Evolutionary conservation across 2,329 filamentous ascomycete genomes (phyloP), one percentile per base, ranked within the genome.

Genomic region (Orbilia blumenaviensis): DNA sequence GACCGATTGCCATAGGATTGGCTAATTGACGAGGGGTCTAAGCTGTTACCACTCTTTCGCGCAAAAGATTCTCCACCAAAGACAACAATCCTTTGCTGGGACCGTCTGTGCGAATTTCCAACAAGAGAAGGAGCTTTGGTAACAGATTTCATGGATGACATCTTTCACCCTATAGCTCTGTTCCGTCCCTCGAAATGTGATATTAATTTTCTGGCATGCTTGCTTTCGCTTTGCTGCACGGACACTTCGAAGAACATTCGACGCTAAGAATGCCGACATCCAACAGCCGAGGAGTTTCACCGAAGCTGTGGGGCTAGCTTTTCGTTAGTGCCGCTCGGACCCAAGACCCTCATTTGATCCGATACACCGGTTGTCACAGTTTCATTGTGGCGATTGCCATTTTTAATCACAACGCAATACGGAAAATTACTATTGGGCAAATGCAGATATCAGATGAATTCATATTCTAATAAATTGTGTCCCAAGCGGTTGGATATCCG

Each of bases 271-370:
- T 23, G 60, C 66, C 66, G 52, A 56, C 25, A 27, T 21, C 6
- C 52, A 68, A 48, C 61, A 63, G 71, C 67, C 67, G 60, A 72
- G 25, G 29, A 63, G 60, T 72, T 72, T 72, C 67, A 60, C 67
- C 67, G 60, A 66, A 8, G 50, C 29, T 25, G 71, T 74, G 71
- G 71, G 67, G 60, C 38, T 25, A n/a, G n/a, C n/a, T n/a, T 9
- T 14, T 36, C 29, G 27, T 58, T 54, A 25, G 27, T 61, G 29
- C 56, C 56, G 63, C 71, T 75, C 71, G 71, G 71, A 64, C 71
- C 71, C 34, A 42, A 44, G 34, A 41, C 48, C 56, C 34, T 44
- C 54, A 63, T 38, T 64, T 75, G 46, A 75, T 75, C 71, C 63
- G 63, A 75, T 36, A 68, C 71, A 67, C 34, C 21, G 63, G 42